Evolutionary conservation across 1,284 basidiomycete species (phyloP).

Genomic region (Cutaneotrichosporon spelunceum): DNA sequence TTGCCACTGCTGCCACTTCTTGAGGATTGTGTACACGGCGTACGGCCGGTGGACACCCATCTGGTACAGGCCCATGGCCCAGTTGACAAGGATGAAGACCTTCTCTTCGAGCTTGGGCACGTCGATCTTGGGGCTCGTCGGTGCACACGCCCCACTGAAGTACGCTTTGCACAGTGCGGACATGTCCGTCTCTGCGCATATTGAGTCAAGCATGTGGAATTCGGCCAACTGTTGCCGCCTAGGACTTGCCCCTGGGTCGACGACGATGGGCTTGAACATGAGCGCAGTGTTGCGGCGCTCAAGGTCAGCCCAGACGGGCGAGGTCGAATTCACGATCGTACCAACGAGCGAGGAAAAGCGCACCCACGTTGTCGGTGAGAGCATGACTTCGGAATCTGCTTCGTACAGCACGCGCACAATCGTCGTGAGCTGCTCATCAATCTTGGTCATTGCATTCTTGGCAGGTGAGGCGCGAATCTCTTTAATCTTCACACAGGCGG

Average conservation of each 20-base stretch:
- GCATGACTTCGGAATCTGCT: slow-evolving; percentile 35
- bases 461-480: slow-evolving; percentile 54
- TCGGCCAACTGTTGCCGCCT: slow-evolving; percentile 62
- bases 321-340: slow-evolving; percentile 23
- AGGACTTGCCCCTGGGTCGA: slow-evolving; percentile 44
- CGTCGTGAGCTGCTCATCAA: slow-evolving; percentile 33
- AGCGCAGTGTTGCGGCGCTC: slow-evolving; percentile 70
- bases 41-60: slow-evolving; percentile 81
- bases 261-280: slow-evolving; percentile 64
- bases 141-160: slow-evolving; percentile 55
- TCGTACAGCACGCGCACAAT: slow-evolving; percentile 39
- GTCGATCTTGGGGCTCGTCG: slow-evolving; percentile 52
- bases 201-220: slow-evolving; percentile 79
- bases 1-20: slow-evolving; percentile 61
- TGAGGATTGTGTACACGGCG: slow-evolving; percentile 71
- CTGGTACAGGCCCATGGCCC: slow-evolving; percentile 79
- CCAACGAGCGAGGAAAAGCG: slow-evolving; percentile 50
- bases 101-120: slow-evolving; percentile 55
- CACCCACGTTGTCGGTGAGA: slow-evolving; percentile 56
- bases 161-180: slow-evolving; percentile 57
- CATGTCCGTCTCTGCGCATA: slow-evolving; percentile 68
- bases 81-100: slow-evolving; percentile 75
- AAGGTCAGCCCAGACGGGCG: slow-evolving; percentile 52
- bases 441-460: slow-evolving; percentile 27
- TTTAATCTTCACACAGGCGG: slow-evolving; percentile 56